phyloP scores from a whole-genome alignment of 148 eudicot genomes.

The Spergularia marina region DNA sequence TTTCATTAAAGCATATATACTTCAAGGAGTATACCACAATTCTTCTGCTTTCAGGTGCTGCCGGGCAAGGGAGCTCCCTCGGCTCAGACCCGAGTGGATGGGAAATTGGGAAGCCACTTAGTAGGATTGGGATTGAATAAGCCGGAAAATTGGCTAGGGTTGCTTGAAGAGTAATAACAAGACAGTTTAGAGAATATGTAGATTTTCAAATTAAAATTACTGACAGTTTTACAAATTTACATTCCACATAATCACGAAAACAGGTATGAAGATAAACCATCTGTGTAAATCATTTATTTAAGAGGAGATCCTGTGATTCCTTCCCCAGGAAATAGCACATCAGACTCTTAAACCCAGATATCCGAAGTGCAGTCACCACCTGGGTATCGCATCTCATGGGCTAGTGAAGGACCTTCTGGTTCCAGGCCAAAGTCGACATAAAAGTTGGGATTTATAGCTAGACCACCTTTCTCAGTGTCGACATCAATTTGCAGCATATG shows the following conservation, averaged over 20 bases:
- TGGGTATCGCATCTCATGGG: conserved; percentile 98
- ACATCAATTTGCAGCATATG: conserved; percentile 95
- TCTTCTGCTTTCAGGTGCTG: too few relatives aligned
- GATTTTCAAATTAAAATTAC: too few relatives aligned
- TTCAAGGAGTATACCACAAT: too few relatives aligned
- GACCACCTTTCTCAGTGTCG: conserved; percentile 85
- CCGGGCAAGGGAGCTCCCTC: too few relatives aligned
- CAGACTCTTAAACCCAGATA: conserved; percentile 61
- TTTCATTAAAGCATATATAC: too few relatives aligned
- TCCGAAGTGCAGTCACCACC: conserved; percentile 99
- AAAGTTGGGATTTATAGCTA: conserved; percentile 68
- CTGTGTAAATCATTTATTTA: not conserved
- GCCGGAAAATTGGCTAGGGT: too few relatives aligned
- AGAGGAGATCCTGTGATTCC: not conserved
- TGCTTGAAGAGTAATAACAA: too few relatives aligned
- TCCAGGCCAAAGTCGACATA: conserved; percentile 88
- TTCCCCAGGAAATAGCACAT: not conserved
- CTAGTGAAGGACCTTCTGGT: conserved; percentile 92
- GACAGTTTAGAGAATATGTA: too few relatives aligned
- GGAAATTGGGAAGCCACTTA: too few relatives aligned
- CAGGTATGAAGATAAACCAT: not conserved
- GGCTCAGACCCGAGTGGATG: too few relatives aligned
- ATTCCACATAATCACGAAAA: not conserved
- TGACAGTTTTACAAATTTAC: not conserved
- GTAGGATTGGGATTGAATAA: too few relatives aligned